Base-by-base conservation (phyloP, 192 early-diverging fungal species). In the Coemansia sp. region DNA sequence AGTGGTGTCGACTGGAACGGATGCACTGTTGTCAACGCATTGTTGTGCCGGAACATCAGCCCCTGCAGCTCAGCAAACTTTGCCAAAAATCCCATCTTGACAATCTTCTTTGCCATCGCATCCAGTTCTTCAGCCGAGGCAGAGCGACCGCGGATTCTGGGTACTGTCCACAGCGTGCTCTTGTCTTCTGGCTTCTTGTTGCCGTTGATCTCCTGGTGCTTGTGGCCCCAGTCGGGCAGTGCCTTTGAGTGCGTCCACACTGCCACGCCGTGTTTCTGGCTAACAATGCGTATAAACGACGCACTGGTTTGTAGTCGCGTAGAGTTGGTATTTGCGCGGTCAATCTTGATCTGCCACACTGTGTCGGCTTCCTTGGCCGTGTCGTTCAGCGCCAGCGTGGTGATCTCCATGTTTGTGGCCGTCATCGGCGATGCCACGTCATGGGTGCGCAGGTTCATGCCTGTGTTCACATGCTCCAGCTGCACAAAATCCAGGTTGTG, bases 191-290 rank as follows among this genome's bases (percentile, higher is more conserved):
- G 56, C n/a, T 94, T 92, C 77, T 99, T 99, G 82, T 96, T 96
- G 25, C 97, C 97, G 81, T 98, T 99, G 54, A 98, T 84, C 61
- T 99, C 95, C 64, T 93, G 88, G 69, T 91, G 89, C 24, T 71
- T 82, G 60, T 86, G 89, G 2, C 86, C 97, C 97, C 97, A 99
- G 4, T 88, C 91, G 12, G 97, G 97, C 17, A 98, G 84, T 48
- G 71, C 42, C 47, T 86, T 74, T 36, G 72, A 62, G 65, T 92
- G 88, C 15, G 91, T 90, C 80, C 87, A 89, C 34, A 97, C 64
- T 2, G 86, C 90, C 21, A 98, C 95, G n/a, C 87, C 84, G 54
- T 76, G 80, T 82, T 84, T 44, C 79, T 79, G 44, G 55, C 80
- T 84, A 62, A 92, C 76, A 11, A 76, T 23, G 34, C 82, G 71